Evolutionary conservation across 805 yeast genomes (phyloP), one percentile per base, ranked within the genome.

Genomic region (Nakazawaea holstii): DNA sequence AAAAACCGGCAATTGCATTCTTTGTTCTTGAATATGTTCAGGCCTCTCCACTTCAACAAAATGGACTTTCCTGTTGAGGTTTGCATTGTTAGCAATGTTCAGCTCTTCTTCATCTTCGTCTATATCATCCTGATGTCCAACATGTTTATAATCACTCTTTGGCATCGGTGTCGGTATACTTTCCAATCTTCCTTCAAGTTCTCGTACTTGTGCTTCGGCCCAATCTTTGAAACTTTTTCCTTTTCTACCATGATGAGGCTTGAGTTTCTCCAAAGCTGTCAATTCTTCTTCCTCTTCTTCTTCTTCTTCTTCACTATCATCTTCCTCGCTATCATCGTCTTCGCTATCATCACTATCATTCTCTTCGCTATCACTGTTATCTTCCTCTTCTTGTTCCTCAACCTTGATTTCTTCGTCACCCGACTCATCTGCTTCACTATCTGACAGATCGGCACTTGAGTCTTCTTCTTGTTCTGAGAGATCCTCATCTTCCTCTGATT

Each of bases 1-100:
- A 52, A 79, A 86, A 0, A 94, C 97, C 0, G 99, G 99, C 15
- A 94, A 69, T 45, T 80, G 75, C 66, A 81, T 70, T 52, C 99
- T 72, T 30, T 73, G 73, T 17, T 70, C 61, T 59, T 89, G 95
- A 20, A 92, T 77, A 27, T 77, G 83, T 0, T 74, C 77, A 1
- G 80, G 59, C 56, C 99, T 74, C 8, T 73, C 70, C 0, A 92
- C 85, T 13, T 78, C 69, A 8, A 90, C 92, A 51, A 67, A 86
- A 48, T 76, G 77, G 0, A 92, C 82, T 51, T 80, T 76, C 57
- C 96, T 70, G 30, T 72, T 53, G 17, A 74, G 57, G 0, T 66
- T 57, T 46, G 76, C 78, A 58, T 84, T 73, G 6, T 84, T 69
- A 3, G 87, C 83, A 32, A 86, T 69, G 28, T 68, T 72, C 37